Base-by-base conservation (phyloP, 176 grass and related monocot genomes). In the Luzula sylvatica region DNA sequence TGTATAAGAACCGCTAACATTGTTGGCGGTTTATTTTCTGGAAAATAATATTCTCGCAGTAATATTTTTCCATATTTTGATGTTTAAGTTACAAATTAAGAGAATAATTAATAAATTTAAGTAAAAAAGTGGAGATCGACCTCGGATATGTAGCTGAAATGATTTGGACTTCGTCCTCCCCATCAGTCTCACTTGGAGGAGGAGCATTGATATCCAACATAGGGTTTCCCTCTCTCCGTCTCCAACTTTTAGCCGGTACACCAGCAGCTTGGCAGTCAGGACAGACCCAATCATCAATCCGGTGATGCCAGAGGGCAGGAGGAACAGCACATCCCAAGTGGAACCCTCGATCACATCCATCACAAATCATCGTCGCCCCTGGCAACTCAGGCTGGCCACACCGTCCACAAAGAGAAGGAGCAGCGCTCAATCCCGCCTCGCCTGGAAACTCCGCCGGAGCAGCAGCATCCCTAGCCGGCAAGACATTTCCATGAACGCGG, bases 321-420 rank as follows among this genome's bases (percentile, higher is more conserved):
- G 65, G 58, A 0, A 55, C 69, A 0, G 56, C 71, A 50, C 92
- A 98, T 7, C 12, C 17, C 2, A 85, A 50, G 7, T 98, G 92
- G 68, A 98, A 98, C 25, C 92, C 92, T n/a, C 81, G 58, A 32
- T 90, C 85, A 40, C 92, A 98, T 7, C 81, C 78, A 72, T 98
- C 92, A 58, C 92, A 90, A 6, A 98, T 65, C 13, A 98, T 57
- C 14, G 92, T 90, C 0, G 43, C 28, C 4, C 68, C 78, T 0
- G 30, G 74, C 3, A 58, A 3, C 78, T 98, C 85, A 26, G 72
- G 72, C 46, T 12, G 64, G 56, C 41, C 52, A 32, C 92, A 98
- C 19, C 73, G 61, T 2, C 61, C 69, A 54, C 92, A 98, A 17
- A 59, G 61, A 4, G 35, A 45, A 6, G 46, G 50, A 19, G 53